These are phyloP conservation scores for Paramecium biaurelia DNA, from an alignment of 73 alveolate genomes.

Conservation along the genomic window DNA sequence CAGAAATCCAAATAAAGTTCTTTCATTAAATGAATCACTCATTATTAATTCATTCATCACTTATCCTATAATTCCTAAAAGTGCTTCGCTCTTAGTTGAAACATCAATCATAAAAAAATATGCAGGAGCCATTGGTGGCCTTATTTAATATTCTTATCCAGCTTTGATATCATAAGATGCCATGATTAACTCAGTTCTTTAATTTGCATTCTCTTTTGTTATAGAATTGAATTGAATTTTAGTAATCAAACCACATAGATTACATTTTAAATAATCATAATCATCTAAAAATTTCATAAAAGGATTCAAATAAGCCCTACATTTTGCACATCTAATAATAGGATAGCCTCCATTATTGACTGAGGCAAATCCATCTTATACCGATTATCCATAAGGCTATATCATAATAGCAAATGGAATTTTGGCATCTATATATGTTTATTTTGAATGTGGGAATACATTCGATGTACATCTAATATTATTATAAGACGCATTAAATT, in stretches of 20 bases:
- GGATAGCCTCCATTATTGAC: constrained; percentile 69
- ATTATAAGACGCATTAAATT: neutral
- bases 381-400: constrained; percentile 48
- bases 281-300: constrained; percentile 81
- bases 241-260: constrained; percentile 80
- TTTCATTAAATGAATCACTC: constrained; percentile 74
- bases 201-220: constrained; percentile 74
- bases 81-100: constrained; percentile 86
- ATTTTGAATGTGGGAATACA: neutral
- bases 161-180: constrained; percentile 89
- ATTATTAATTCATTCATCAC: constrained; percentile 79
- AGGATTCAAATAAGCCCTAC: constrained; percentile 96
- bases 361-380: constrained; percentile 67
- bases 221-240: constrained; percentile 53
- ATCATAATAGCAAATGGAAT: constrained; percentile 46
- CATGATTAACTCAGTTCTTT: constrained; percentile 78
- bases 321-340: constrained; percentile 90
- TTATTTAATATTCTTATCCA: constrained; percentile 71
- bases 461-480: constrained; percentile 2
- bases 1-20: constrained; percentile 81
- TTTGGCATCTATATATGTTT: constrained; percentile 9
- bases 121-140: constrained; percentile 94
- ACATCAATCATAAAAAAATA: constrained; percentile 93
- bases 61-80: constrained; percentile 72
- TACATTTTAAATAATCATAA: constrained; percentile 84